Evolutionary conservation across 257 asterid species (phyloP).

Genomic region (Cinchona pubescens): DNA sequence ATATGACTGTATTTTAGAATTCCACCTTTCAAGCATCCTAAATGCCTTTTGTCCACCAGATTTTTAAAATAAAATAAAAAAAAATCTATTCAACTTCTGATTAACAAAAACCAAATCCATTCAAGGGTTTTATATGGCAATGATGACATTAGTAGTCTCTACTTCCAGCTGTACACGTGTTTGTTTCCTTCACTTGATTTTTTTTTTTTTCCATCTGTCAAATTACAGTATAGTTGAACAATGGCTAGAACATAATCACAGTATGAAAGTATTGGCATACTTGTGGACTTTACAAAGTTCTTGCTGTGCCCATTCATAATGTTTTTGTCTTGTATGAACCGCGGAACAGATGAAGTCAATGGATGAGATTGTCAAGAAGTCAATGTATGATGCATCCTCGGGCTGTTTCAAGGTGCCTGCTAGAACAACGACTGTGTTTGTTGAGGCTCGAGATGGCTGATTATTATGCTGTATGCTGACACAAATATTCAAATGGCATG

Average conservation of each 20-base stretch:
- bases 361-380: slow-evolving; percentile 60
- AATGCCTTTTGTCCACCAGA: neutral
- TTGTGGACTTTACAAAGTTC: neutral
- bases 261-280: neutral
- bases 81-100: neutral
- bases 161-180: neutral
- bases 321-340: slow-evolving; percentile 10
- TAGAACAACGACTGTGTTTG: slow-evolving; percentile 75
- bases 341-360: slow-evolving; percentile 56
- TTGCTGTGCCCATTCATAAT: neutral
- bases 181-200: neutral
- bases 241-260: neutral
- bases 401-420: slow-evolving; percentile 71
- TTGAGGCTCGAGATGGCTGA: slow-evolving; percentile 42
- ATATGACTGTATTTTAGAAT: neutral
- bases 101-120: no score
- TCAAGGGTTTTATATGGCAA: neutral
- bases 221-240: neutral
- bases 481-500: neutral
- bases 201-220: neutral
- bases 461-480: no score
- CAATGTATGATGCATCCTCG: slow-evolving; percentile 56
- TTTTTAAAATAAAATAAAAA: no score
- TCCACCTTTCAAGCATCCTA: slow-evolving; percentile 4
- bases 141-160: neutral